A percentile compares a stretch with the other conserved stretches of the same genome.
Conservation (phyloP, 352 stramenopile species). For the Phytophthora megakarya region DNA sequence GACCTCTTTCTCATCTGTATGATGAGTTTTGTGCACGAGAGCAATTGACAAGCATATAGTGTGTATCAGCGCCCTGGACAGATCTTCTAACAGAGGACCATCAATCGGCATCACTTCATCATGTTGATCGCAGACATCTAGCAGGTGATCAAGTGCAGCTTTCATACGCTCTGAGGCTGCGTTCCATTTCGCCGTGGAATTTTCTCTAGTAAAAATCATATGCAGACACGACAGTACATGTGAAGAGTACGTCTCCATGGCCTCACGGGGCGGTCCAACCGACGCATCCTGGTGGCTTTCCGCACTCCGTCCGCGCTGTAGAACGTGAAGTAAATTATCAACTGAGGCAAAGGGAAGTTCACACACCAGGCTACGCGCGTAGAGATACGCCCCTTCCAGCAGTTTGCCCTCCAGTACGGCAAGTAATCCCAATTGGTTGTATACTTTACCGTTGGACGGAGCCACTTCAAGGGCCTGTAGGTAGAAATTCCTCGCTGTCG, state of each 20-base stretch:
- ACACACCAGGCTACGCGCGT: conserved; percentile 48
- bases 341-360: conserved; percentile 43
- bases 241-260: conserved; percentile 19
- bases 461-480: conserved; percentile 39
- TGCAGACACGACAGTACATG: conserved; percentile 26
- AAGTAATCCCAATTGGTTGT: conserved; percentile 63
- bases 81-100: conserved; percentile 8
- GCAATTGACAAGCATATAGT: conserved; percentile 41
- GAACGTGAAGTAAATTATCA: conserved; percentile 46
- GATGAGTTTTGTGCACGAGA: conserved; percentile 33
- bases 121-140: conserved; percentile 26
- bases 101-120: conserved; percentile 16
- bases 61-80: conserved; percentile 32
- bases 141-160: conserved; percentile 18
- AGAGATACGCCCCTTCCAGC: conserved; percentile 49
- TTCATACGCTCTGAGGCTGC: conserved; percentile 15
- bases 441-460: conserved; percentile 57
- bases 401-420: conserved; percentile 40
- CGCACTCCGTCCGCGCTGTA: conserved; percentile 27
- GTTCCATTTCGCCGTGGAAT: conserved; percentile 7
- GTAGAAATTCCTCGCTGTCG: conserved; percentile 38
- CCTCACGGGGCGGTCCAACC: conserved; percentile 8
- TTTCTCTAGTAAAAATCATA: conserved; percentile 15
- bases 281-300: conserved; percentile 4
- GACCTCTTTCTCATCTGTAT: not conserved